phyloP scores from a whole-genome alignment of 2,329 filamentous ascomycete genomes.

The Aspergillus pseudoterreus region DNA sequence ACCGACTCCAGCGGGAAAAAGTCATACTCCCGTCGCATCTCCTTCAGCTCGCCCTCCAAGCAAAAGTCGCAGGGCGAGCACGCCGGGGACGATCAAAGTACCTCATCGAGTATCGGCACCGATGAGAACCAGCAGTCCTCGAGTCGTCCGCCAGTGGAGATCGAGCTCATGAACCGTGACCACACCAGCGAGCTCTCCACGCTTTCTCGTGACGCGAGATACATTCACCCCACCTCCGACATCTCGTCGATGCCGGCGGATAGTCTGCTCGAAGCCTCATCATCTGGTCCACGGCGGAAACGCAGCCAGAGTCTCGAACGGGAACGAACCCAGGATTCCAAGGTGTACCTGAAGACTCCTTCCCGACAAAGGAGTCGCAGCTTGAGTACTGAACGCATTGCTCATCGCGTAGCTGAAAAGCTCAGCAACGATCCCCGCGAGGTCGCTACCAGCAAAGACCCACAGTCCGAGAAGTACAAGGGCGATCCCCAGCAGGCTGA shows the following conservation, averaged over 20 bases:
- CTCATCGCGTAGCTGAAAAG: slow-evolving; percentile 67
- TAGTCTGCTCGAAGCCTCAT: slow-evolving; percentile 61
- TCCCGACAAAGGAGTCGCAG: slow-evolving; percentile 58
- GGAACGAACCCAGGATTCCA: slow-evolving; percentile 29
- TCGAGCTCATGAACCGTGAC: slow-evolving; percentile 73
- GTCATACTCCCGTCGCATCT: slow-evolving; percentile 65
- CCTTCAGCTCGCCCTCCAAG: slow-evolving; percentile 48
- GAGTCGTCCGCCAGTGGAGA: slow-evolving; percentile 71
- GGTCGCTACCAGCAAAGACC: slow-evolving; percentile 40
- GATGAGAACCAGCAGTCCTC: slow-evolving; percentile 74
- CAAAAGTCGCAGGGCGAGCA: slow-evolving; percentile 31
- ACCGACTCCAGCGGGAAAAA: slow-evolving; percentile 76
- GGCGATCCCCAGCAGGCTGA: slow-evolving; percentile 44
- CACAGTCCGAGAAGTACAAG: slow-evolving; percentile 41
- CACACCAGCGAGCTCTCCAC: slow-evolving; percentile 64
- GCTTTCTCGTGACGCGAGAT: slow-evolving; percentile 58
- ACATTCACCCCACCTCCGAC: slow-evolving; percentile 70
- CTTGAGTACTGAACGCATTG: slow-evolving; percentile 63
- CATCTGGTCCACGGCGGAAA: slow-evolving; percentile 44
- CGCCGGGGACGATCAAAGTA: slow-evolving; percentile 60
- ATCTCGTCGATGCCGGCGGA: slow-evolving; percentile 80
- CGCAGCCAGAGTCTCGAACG: slow-evolving; percentile 51
- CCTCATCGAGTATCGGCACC: slow-evolving; percentile 72
- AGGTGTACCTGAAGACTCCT: slow-evolving; percentile 57
- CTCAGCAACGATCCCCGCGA: slow-evolving; percentile 51